Percentiles rank a stretch among this genome's conserved stretches.
phyloP scores from a whole-genome alignment of 1,284 basidiomycete species.

The Neotropicomus parvogracilis region DNA sequence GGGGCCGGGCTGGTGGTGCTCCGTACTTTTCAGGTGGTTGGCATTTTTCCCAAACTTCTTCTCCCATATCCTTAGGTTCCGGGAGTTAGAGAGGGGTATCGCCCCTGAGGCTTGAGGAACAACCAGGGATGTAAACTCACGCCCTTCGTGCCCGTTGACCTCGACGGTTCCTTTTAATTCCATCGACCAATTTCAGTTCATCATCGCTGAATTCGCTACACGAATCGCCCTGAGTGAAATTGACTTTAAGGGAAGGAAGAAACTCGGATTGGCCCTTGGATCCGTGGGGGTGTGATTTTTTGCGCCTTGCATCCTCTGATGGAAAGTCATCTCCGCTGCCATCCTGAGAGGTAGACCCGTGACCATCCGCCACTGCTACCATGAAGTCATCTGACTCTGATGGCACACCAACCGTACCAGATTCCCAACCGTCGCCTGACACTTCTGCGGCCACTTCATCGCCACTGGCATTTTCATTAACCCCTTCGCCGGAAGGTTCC shows the following conservation, averaged over 20 bases:
- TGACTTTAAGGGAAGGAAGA: constrained; percentile 83
- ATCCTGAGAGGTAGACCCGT: constrained; percentile 25
- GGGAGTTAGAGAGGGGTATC: constrained; percentile 12
- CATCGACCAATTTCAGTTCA: constrained; percentile 56
- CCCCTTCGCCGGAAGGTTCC: constrained; percentile 32
- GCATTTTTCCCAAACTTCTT: constrained; percentile 91
- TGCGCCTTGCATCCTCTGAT: constrained; percentile 15
- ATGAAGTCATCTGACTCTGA: constrained; percentile 39
- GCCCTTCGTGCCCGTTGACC: constrained; percentile 89
- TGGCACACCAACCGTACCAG: constrained; percentile 41
- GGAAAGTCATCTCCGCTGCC: constrained; percentile 14
- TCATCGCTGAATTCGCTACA: constrained; percentile 76
- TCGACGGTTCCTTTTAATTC: constrained; percentile 78
- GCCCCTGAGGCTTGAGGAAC: background rate
- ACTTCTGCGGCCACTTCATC: constrained; percentile 28
- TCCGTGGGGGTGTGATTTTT: constrained; percentile 6
- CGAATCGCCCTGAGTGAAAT: constrained; percentile 78
- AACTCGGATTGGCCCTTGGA: constrained; percentile 65
- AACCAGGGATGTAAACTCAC: constrained; percentile 50
- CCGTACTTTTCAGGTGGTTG: constrained; percentile 79
- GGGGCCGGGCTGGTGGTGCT: constrained; percentile 9
- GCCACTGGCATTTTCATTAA: constrained; percentile 27
- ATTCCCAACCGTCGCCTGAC: constrained; percentile 61
- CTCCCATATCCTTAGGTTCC: constrained; percentile 81
- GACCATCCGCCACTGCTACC: constrained; percentile 38